These are phyloP conservation scores for Gynandropsis gynandra DNA, from an alignment of 345 rosid species.

Conservation along the genomic window DNA sequence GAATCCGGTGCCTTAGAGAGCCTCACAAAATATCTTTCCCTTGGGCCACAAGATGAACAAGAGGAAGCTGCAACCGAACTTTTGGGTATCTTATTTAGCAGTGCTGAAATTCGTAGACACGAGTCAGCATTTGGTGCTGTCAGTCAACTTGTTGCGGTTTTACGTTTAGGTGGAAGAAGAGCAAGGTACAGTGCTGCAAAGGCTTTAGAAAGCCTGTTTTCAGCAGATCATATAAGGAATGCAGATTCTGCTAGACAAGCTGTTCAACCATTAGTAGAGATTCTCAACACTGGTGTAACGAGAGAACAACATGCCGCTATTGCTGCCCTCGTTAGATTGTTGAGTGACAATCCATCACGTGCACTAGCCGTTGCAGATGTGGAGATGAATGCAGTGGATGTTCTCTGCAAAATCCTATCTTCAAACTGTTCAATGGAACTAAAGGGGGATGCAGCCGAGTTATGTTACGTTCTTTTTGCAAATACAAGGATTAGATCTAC, in stretches of 20 bases:
- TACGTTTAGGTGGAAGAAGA: constrained; percentile 65
- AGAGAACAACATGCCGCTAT: constrained; percentile 75
- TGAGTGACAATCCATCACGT: constrained; percentile 47
- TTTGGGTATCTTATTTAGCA: constrained; percentile 60
- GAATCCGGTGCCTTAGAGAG: constrained; percentile 95
- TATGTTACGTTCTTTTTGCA: constrained; percentile 56
- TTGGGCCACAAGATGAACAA: constrained; percentile 79
- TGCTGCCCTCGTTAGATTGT: constrained; percentile 60
- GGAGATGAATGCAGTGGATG: constrained; percentile 59
- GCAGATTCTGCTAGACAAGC: constrained; percentile 73
- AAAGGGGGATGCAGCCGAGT: constrained; percentile 67
- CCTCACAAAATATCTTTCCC: constrained; percentile 66
- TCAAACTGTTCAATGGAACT: constrained; percentile 58
- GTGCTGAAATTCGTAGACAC: constrained; percentile 58
- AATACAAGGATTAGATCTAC: constrained; percentile 44
- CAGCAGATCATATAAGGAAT: constrained; percentile 59
- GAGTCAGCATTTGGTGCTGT: constrained; percentile 61
- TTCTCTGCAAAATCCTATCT: constrained; percentile 48
- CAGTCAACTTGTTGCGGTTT: constrained; percentile 83
- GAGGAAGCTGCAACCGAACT: constrained; percentile 68
- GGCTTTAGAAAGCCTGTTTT: constrained; percentile 70
- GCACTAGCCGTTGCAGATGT: constrained; percentile 42
- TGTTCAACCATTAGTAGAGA: constrained; percentile 74
- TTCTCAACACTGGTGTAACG: constrained; percentile 64
- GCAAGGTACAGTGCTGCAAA: constrained; percentile 79